These are phyloP conservation scores for Scedosporium minutisporum DNA, from an alignment of 2,329 filamentous ascomycete species.

Conservation along the genomic window DNA sequence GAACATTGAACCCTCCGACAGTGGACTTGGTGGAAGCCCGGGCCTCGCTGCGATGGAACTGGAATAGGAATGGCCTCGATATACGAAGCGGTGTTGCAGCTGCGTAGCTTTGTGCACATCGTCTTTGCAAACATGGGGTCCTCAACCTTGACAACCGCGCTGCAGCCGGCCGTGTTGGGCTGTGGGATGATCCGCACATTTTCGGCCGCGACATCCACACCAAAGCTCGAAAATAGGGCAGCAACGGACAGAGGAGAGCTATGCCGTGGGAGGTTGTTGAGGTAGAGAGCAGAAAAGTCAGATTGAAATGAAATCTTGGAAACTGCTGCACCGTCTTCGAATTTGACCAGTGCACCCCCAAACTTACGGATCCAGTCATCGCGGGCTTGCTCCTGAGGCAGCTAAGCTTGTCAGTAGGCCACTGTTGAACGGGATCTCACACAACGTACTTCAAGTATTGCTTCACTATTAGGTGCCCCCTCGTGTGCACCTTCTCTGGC, in stretches of 20 bases:
- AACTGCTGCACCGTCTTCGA: constrained; percentile 21
- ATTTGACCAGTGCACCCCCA: constrained; percentile 19
- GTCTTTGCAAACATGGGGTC: constrained; percentile 13
- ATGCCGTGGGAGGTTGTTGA: constrained; percentile 17
- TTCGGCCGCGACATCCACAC: constrained; percentile 8
- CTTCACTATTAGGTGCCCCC: too few species aligned
- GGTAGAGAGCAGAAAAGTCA: constrained; percentile 26
- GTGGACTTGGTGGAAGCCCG: constrained; percentile 21
- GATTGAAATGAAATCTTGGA: constrained; percentile 19
- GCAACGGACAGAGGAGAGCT: constrained; percentile 13
- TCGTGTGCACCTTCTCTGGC: too few species aligned
- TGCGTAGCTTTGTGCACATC: constrained; percentile 4
- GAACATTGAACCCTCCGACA: constrained; percentile 24
- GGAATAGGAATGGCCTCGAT: constrained; percentile 8
- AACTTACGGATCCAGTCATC: not conserved
- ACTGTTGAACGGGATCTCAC: too few species aligned
- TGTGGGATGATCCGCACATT: constrained; percentile 10
- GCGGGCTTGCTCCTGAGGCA: not conserved
- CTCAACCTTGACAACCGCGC: constrained; percentile 16
- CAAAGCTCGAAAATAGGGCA: constrained; percentile 11
- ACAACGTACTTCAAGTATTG: too few species aligned
- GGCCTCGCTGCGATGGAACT: constrained; percentile 14
- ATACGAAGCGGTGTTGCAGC: not conserved
- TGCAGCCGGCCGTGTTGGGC: constrained; percentile 1
- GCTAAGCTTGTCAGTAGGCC: too few species aligned